Evolutionary conservation across 2,329 filamentous ascomycete species (phyloP).

Genomic region (Didymella pinodella): DNA sequence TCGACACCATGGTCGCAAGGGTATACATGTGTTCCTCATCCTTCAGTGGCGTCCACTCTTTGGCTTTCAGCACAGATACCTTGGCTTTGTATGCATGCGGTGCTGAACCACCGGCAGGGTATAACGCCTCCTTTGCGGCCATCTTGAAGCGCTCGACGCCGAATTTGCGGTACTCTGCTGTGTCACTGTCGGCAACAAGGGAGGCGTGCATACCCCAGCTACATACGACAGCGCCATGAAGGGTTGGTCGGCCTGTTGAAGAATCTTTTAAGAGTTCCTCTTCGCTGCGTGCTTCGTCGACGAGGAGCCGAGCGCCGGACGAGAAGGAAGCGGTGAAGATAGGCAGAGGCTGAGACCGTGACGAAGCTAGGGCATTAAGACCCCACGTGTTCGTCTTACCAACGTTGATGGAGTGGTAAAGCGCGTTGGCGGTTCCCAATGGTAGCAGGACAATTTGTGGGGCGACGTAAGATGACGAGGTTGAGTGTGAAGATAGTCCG

Average conservation of each 20-base stretch:
- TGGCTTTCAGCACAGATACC: slow-evolving; percentile 54
- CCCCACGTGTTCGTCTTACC: slow-evolving; percentile 53
- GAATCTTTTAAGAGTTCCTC: slow-evolving; percentile 38
- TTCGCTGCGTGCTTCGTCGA: slow-evolving; percentile 56
- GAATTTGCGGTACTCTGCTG: slow-evolving; percentile 77
- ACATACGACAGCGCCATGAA: slow-evolving; percentile 81
- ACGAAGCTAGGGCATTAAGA: slow-evolving; percentile 49
- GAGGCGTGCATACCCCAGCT: slow-evolving; percentile 91
- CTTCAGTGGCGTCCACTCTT: slow-evolving; percentile 47
- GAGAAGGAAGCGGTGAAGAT: slow-evolving; percentile 57
- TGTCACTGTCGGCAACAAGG: slow-evolving; percentile 91
- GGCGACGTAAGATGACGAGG: slow-evolving; percentile 49
- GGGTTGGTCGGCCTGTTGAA: slow-evolving; percentile 34
- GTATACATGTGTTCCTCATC: slow-evolving; percentile 74
- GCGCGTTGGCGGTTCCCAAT: slow-evolving; percentile 60
- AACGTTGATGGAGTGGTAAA: slow-evolving; percentile 56
- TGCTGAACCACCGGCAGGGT: slow-evolving; percentile 59
- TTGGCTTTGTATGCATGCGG: slow-evolving; percentile 66
- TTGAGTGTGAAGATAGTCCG: slow-evolving; percentile 56
- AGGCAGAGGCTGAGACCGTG: slow-evolving; percentile 50
- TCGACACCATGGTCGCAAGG: slow-evolving; percentile 77
- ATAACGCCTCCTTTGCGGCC: slow-evolving; percentile 80
- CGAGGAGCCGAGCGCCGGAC: slow-evolving; percentile 52
- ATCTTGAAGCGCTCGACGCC: slow-evolving; percentile 83
- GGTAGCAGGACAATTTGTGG: slow-evolving; percentile 65